Percentiles rank a stretch among this genome's conserved stretches.
phyloP scores from a whole-genome alignment of 2,329 filamentous ascomycete genomes.

The Thermoascus crustaceus region DNA sequence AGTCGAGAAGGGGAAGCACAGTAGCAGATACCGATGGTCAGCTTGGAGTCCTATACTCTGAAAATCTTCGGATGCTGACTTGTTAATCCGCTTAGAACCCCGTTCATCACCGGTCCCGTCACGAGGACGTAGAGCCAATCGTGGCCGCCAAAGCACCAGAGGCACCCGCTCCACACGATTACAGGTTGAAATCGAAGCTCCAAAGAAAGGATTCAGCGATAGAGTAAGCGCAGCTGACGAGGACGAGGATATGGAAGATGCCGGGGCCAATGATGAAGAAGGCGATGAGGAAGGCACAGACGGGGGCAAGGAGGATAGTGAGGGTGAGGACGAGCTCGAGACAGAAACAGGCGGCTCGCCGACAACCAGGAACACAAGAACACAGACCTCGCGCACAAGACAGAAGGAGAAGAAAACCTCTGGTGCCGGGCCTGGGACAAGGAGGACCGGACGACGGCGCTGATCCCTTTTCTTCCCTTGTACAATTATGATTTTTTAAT shows the following conservation, averaged over 20 bases:
- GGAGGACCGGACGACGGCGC: constrained; percentile 29
- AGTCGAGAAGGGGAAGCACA: constrained; percentile 37
- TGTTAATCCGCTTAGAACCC: constrained; percentile 23
- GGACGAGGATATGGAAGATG: constrained; percentile 33
- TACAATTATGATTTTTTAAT: constrained; percentile 2
- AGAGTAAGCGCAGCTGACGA: constrained; percentile 26
- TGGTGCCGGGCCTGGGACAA: constrained; percentile 26
- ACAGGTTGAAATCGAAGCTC: constrained; percentile 30
- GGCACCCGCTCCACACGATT: constrained; percentile 32
- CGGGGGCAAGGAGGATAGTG: constrained; percentile 27
- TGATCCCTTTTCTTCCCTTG: constrained; percentile 15
- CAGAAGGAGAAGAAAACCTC: constrained; percentile 21
- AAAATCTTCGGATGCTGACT: constrained; percentile 3
- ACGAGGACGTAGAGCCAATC: constrained; percentile 29
- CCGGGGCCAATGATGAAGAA: constrained; percentile 28
- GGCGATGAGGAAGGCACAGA: constrained; percentile 32
- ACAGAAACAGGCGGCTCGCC: constrained; percentile 28
- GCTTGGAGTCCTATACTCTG: too few relatives aligned
- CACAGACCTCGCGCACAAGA: constrained; percentile 26
- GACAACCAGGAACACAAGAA: constrained; percentile 27
- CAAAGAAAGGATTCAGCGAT: constrained; percentile 17
- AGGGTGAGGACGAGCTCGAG: constrained; percentile 30
- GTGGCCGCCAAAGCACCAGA: constrained; percentile 26
- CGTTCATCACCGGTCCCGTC: constrained; percentile 37
- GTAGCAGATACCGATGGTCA: constrained; percentile 42